Evolutionary conservation across 257 asterid species (phyloP), one percentile per base, ranked within the genome.

Genomic region (Nicotiana benthamiana): DNA sequence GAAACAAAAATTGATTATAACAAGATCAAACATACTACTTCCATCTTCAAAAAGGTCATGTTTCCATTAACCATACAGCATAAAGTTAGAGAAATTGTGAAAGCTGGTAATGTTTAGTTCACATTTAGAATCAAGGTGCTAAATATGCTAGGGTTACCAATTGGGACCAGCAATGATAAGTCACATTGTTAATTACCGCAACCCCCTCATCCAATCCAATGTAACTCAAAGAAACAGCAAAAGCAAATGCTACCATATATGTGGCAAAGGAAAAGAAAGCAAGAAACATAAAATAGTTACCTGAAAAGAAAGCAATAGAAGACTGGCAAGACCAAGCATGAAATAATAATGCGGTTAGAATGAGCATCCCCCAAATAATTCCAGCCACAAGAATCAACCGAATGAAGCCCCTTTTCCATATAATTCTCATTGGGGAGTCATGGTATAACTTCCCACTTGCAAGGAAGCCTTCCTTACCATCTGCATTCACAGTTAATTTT

Each of bases 241-340:
- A 67, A 67, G 27, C 36, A 26, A 27, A 72, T 24, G 7, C 77
- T 26, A 63, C 30, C 17, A 0, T 17, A 56, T 46, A 32, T 26
- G n/a, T 27, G 34, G 43, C 20, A 80, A 28, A 67, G 30, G n/a
- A 20, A 65, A 54, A 15, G 53, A 20, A 56, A 12, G 17, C 64
- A 34, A 68, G 10, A 67, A 36, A 34, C 3, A 17, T 74, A 16
- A 48, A 17, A n/a, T 57, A 74, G 62, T 48, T 54, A 85, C 90
- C 90, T 82, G 89, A 84, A 82, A 89, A 85, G 83, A 89, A 88
- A 80, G 80, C 77, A 40, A 87, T 67, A 26, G 88, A 84, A 10
- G 90, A 87, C 65, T 89, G 90, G 82, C 92, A 89, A 75, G 92
- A 77, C 90, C 90, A 89, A 12, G 84, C 75, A 65, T 87, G 92